These are phyloP conservation scores for Colletotrichum spinosum DNA, from an alignment of 2,329 filamentous ascomycete species.

Conservation along the genomic window DNA sequence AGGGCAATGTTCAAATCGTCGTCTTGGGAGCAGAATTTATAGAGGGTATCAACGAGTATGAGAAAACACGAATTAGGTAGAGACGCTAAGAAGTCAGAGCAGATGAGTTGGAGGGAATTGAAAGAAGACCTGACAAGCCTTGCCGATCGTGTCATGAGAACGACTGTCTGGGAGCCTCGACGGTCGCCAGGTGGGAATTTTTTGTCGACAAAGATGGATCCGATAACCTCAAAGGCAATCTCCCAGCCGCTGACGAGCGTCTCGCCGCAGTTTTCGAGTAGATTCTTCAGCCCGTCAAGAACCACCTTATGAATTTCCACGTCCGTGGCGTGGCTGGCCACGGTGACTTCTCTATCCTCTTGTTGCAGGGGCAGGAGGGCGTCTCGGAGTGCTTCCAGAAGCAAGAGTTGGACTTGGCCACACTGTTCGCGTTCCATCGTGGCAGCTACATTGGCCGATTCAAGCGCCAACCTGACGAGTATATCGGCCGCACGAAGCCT, in stretches of 20 bases:
- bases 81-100: constrained; percentile 89
- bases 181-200: constrained; percentile 48
- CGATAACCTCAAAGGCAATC: constrained; percentile 85
- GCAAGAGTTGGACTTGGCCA: constrained; percentile 75
- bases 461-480: constrained; percentile 67
- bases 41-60: constrained; percentile 86
- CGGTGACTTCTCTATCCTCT: constrained; percentile 62
- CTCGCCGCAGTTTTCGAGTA: constrained; percentile 91
- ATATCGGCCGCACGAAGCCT: constrained; percentile 73
- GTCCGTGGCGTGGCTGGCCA: constrained; percentile 72
- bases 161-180: constrained; percentile 44
- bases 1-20: constrained; percentile 96
- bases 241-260: constrained; percentile 86
- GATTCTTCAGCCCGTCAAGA: constrained; percentile 81
- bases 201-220: constrained; percentile 76
- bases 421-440: constrained; percentile 62
- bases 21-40: constrained; percentile 88
- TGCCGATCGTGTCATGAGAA: constrained; percentile 69
- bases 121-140: constrained; percentile 89
- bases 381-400: constrained; percentile 74
- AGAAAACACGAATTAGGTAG: constrained; percentile 78
- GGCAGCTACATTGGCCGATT: constrained; percentile 68
- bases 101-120: constrained; percentile 89
- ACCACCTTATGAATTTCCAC: constrained; percentile 84
- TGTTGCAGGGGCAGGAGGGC: constrained; percentile 70